These are phyloP conservation scores for Magnaporthiopsis poae DNA, from an alignment of 2,329 filamentous ascomycete genomes.

Conservation along the genomic window DNA sequence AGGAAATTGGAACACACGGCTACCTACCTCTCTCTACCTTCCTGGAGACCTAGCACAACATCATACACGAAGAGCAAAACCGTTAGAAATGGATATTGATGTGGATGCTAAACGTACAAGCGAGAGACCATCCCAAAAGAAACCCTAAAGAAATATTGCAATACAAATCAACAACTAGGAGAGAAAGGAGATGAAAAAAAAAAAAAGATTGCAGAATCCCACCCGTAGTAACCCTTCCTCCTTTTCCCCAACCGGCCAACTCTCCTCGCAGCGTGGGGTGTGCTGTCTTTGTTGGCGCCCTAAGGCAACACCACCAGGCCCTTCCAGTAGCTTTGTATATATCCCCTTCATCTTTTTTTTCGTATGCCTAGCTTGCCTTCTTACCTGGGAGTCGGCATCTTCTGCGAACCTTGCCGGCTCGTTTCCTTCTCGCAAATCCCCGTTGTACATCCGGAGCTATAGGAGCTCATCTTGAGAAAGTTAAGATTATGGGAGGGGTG, in stretches of 20 bases:
- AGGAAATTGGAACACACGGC: too few species aligned
- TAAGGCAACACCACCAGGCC: too few species aligned
- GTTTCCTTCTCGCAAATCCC: neutral
- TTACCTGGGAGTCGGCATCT: neutral
- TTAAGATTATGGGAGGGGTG: neutral
- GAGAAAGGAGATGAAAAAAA: neutral
- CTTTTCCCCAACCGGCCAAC: neutral
- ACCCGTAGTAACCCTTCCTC: neutral
- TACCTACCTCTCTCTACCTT: too few species aligned
- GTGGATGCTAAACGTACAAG: neutral
- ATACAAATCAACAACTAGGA: neutral
- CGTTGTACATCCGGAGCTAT: neutral
- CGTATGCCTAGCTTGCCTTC: neutral
- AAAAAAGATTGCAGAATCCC: neutral
- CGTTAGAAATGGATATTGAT: neutral
- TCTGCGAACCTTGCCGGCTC: neutral
- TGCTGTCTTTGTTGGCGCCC: neutral
- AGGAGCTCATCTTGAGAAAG: neutral
- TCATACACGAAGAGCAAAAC: neutral
- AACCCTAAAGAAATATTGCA: neutral
- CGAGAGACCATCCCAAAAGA: neutral
- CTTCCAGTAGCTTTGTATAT: neutral
- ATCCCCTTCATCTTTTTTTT: neutral
- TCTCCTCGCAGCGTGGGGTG: neutral
- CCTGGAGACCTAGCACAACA: neutral